phyloP scores from a whole-genome alignment of 2,329 filamentous ascomycete genomes.

The Plectosphaerella cucumerina region DNA sequence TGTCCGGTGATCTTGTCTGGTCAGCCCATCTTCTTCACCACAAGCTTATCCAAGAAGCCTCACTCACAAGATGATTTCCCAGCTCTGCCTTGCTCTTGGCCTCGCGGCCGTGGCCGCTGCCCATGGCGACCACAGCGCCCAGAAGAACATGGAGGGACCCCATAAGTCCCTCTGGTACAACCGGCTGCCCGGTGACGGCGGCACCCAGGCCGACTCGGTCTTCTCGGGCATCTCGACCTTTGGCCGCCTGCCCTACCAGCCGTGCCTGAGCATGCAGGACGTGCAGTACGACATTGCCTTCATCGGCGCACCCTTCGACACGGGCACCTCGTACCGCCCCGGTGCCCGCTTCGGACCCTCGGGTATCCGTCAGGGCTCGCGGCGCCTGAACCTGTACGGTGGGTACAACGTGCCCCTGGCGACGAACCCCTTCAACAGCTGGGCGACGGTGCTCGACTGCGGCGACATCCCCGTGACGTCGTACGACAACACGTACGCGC shows the following conservation, averaged over 20 bases:
- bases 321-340: conserved; percentile 78
- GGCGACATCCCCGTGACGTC: conserved; percentile 83
- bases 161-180: conserved; percentile 80
- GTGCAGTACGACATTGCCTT: conserved; percentile 83
- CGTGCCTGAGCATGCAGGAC: conserved; percentile 66
- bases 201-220: conserved; percentile 81
- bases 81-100: conserved; percentile 27
- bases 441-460: conserved; percentile 77
- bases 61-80: conserved; percentile 20
- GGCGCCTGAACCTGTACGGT: conserved; percentile 80
- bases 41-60: no score
- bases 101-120: conserved; percentile 49
- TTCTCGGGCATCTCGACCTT: conserved; percentile 88
- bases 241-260: conserved; percentile 71
- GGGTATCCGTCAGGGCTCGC: conserved; percentile 81
- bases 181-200: conserved; percentile 75
- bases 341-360: conserved; percentile 81
- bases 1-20: no score
- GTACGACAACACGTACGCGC: conserved; percentile 72
- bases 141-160: conserved; percentile 62
- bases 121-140: conserved; percentile 54
- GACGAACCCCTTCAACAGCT: conserved; percentile 77
- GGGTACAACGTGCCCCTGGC: conserved; percentile 81
- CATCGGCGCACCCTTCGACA: conserved; percentile 80
- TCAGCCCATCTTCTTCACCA: no score